These are phyloP conservation scores for Dendrobium nobile DNA, from an alignment of 106 monocot species.

Conservation along the genomic window DNA sequence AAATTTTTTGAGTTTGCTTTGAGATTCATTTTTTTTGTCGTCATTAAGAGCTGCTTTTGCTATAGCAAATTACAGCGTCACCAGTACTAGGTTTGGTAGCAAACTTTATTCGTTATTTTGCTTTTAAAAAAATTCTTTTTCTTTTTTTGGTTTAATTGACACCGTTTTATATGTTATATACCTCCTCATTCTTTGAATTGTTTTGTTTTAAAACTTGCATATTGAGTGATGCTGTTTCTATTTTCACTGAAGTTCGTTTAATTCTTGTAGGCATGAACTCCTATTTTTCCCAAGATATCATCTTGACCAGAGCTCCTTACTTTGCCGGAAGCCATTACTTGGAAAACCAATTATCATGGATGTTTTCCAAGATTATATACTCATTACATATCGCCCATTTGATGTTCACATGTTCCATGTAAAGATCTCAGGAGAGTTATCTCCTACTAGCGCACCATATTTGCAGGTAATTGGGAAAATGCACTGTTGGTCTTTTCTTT, in stretches of 20 bases:
- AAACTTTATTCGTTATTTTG: too few relatives aligned
- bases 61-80: too few relatives aligned
- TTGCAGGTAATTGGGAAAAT: conserved; percentile 52
- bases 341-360: conserved; percentile 98
- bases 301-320: conserved; percentile 93
- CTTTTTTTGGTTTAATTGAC: too few relatives aligned
- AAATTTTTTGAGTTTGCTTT: too few relatives aligned
- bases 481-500: background rate
- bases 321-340: conserved; percentile 69
- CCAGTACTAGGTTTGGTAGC: too few relatives aligned
- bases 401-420: conserved; percentile 96
- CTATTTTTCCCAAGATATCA: conserved; percentile 98
- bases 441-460: conserved; percentile 62
- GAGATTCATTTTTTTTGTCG: too few relatives aligned
- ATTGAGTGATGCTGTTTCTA: background rate
- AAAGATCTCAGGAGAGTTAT: conserved; percentile 73
- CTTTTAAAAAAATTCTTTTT: too few relatives aligned
- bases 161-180: background rate
- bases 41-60: too few relatives aligned
- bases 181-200: background rate
- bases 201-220: background rate
- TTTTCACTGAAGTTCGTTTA: background rate
- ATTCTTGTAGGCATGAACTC: conserved; percentile 75
- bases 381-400: conserved; percentile 88
- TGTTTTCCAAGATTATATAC: conserved; percentile 83